phyloP scores from a whole-genome alignment of 2,329 filamentous ascomycete genomes.

The Arthrobotrys conoides region DNA sequence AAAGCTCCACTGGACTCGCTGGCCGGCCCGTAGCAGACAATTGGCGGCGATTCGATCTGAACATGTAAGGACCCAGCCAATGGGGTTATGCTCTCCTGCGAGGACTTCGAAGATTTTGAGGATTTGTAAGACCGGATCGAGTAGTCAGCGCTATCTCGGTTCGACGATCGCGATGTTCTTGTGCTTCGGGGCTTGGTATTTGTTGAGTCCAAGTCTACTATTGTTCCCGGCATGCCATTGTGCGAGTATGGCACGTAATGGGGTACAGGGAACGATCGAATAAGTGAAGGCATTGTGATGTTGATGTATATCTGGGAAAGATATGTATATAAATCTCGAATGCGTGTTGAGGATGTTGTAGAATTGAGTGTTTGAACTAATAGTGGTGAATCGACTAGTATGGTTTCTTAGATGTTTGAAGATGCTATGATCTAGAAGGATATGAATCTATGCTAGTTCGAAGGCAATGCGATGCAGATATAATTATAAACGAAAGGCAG shows the following conservation, averaged over 20 bases:
- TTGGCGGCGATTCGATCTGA: conserved; percentile 84
- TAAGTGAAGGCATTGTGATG: conserved; percentile 55
- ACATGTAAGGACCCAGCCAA: conserved; percentile 42
- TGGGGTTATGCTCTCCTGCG: conserved; percentile 50
- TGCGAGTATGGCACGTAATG: conserved; percentile 50
- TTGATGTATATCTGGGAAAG: conserved; percentile 15
- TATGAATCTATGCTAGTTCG: conserved; percentile 45
- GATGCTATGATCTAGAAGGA: conserved; percentile 28
- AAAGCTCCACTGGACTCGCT: conserved; percentile 85
- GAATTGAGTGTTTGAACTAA: conserved; percentile 4
- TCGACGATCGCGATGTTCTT: conserved; percentile 22
- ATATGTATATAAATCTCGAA: conserved; percentile 3
- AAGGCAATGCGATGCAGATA: conserved; percentile 47
- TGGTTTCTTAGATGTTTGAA: conserved; percentile 5
- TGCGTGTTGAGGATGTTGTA: conserved; percentile 34
- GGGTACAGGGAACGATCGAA: conserved; percentile 55
- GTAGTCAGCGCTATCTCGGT: conserved; percentile 47
- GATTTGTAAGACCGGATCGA: conserved; percentile 56
- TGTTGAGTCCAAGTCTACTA: conserved; percentile 47
- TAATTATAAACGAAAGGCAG: conserved; percentile 55
- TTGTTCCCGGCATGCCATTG: conserved; percentile 53
- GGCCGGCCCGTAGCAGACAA: conserved; percentile 84
- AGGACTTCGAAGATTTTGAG: conserved; percentile 52
- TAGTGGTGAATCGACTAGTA: conserved; percentile 15
- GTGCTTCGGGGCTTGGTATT: conserved; percentile 19